These are phyloP conservation scores for Primulina huaijiensis DNA, from an alignment of 257 asterid species.

Conservation along the genomic window DNA sequence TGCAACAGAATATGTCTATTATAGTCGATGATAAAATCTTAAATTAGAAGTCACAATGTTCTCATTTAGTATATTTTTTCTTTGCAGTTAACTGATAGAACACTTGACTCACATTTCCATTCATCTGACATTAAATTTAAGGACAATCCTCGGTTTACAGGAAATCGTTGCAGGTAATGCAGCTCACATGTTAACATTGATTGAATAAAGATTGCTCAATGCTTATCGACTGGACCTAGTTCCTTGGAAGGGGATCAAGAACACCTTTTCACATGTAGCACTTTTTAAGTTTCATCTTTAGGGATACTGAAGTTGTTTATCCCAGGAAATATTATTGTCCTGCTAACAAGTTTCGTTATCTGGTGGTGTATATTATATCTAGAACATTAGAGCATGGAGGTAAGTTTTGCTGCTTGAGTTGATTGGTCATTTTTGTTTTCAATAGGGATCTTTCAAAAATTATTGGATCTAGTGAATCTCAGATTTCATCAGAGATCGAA, in stretches of 20 bases:
- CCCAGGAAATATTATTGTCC: slow-evolving; percentile 3
- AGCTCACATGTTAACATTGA: slow-evolving; percentile 7
- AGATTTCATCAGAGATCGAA: slow-evolving; percentile 35
- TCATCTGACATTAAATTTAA: slow-evolving; percentile 50
- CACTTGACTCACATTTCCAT: slow-evolving; percentile 51
- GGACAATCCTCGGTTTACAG: slow-evolving; percentile 47
- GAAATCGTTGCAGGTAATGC: slow-evolving; percentile 57
- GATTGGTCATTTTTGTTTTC: slow-evolving; percentile 27
- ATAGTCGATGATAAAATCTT: not conserved
- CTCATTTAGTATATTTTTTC: slow-evolving; percentile 14
- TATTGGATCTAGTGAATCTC: slow-evolving; percentile 35
- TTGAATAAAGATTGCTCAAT: not conserved
- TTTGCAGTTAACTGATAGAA: slow-evolving; percentile 58
- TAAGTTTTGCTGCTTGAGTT: slow-evolving; percentile 18
- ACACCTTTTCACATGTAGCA: not conserved
- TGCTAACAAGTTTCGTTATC: slow-evolving; percentile 17
- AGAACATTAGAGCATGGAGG: slow-evolving; percentile 9
- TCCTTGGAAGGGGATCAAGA: slow-evolving; percentile 9
- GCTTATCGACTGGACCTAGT: not conserved
- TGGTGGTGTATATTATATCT: not conserved
- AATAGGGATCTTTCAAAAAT: slow-evolving; percentile 50
- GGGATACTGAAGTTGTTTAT: slow-evolving; percentile 15
- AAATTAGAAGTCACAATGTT: not conserved
- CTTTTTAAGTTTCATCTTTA: not conserved
- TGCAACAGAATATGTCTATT: not conserved